Evolutionary conservation across 192 early-diverging fungal genomes (phyloP), one percentile per base, ranked within the genome.

Genomic region (Funneliformis mosseae): DNA sequence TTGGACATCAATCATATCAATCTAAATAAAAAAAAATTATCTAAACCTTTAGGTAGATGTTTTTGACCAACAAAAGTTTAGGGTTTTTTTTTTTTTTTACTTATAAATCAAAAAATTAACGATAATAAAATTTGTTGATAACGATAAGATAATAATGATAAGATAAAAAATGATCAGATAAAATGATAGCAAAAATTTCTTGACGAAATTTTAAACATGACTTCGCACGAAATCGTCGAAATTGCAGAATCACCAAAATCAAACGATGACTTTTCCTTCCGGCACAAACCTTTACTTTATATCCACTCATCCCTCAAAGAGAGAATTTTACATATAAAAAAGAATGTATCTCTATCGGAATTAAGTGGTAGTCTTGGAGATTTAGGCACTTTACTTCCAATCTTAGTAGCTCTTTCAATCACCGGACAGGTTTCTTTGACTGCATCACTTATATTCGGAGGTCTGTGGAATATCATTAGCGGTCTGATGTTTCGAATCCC

Each of bases 311-410:
- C 74, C 21, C 5, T 33, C 50, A 75, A 75, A 75, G 74, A 75
- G 55, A 75, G 48, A 60, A 23, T 50, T 21, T 33, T 38, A 60
- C 23, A 75, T 75, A 75, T 75, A 25, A 75, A 59, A 60, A 55
- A 75, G 27, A 75, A 75, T 60, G 27, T 2, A 18, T 60, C 74
- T 38, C 27, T 75, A 75, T 75, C 74, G 21, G 89, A 93, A 79
- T 83, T 93, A 69, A 91, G 91, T 81, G 92, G 92, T 3, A 81
- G 89, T 23, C 86, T 93, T 28, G 94, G 94, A 28, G 95, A 96
- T 83, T 84, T 96, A 25, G 95, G 95, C 3, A 96, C 95, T 6
- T 88, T 95, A 25, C 82, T 97, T 25, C 96, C 96, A n/a, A 92
- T 97, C 73, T 90, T 97, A 78, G 88, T 97, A 27, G 92, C 95